Base-by-base conservation (phyloP, 2,329 filamentous ascomycete species). In the Pezicula radicicola region DNA sequence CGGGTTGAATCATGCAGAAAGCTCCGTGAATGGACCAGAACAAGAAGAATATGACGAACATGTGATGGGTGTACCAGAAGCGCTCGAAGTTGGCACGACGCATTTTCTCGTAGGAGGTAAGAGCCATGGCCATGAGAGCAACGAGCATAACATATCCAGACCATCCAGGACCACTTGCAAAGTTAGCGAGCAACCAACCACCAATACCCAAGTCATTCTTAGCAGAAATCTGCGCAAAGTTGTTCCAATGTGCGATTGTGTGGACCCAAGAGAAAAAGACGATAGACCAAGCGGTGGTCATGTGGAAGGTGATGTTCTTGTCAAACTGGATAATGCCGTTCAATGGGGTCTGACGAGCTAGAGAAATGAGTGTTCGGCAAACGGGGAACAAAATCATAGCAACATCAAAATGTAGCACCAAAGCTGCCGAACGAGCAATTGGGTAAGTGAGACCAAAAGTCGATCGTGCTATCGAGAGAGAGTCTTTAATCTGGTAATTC, bases 21-120 rank as follows among this genome's bases (percentile, higher is more conserved):
- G 88, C 87, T 53, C 89, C 90, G 70, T 95, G 90, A 63, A 93
- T 81, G n/a, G 89, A 85, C 89, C 89, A 94, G 77, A 94, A 92
- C 61, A 93, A 77, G 75, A 94, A 94, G 79, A 94, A 94, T 58
- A 93, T 66, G 70, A 93, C 83, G 68, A 94, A 94, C 68, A 94
- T 81, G 73, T 94, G 90, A 71, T 95, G 89, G 2, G 87, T 90
- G 70, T 91, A 92, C 89, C 90, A 95, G 77, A 94, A 95, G 25
- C 89, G 87, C 70, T 93, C 89, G 68, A 90, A 93, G 73, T 94
- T 92, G 55, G 87, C 86, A 49, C 89, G 83, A 47, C 89, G 81
- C 9, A 84, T 83, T 74, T 89, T 89, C 72, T 93, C 89, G 13
- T 88, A 75, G 8, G 88, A 90, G 0, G 89, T 94, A 25, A 84